Evolutionary conservation across 2,329 filamentous ascomycete species (phyloP).

Genomic region (Xylariaceae sp.): DNA sequence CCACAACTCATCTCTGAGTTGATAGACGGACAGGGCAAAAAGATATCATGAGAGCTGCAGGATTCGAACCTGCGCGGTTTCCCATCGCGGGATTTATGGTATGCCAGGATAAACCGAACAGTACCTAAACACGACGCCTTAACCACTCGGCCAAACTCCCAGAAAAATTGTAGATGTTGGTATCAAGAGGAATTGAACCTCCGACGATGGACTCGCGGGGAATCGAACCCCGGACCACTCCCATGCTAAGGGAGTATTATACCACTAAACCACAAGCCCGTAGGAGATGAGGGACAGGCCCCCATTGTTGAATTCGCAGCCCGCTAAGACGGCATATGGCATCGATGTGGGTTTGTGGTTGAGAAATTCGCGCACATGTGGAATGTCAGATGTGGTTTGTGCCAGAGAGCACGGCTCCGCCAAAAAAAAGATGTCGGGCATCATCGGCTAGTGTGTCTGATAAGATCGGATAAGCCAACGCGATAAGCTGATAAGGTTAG

Average conservation of each 20-base stretch:
- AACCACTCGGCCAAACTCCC: constrained; percentile 23
- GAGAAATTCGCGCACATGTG: not conserved
- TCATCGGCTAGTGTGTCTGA: not conserved
- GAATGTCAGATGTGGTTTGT: not conserved
- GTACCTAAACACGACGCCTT: constrained; percentile 21
- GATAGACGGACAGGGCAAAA: not conserved
- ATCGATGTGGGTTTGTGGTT: not conserved
- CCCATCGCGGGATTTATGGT: constrained; percentile 20
- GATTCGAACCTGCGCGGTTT: constrained; percentile 23
- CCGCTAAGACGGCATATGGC: not conserved
- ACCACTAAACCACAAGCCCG: constrained; percentile 26
- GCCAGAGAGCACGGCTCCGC: not conserved
- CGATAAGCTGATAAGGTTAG: not conserved
- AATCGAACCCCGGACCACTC: constrained; percentile 27
- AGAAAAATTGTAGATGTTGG: constrained; percentile 1
- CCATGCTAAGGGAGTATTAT: constrained; percentile 27
- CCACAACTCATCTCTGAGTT: not conserved
- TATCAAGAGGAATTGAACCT: constrained; percentile 18
- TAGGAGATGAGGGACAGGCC: not conserved
- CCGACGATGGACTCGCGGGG: constrained; percentile 23
- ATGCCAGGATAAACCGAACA: not conserved
- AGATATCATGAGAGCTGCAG: constrained; percentile 16
- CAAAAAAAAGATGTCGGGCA: not conserved
- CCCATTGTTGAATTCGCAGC: not conserved
- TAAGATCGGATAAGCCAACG: not conserved